These are phyloP conservation scores for Pythium brachiatum DNA, from an alignment of 352 stramenopile species.

Conservation along the genomic window DNA sequence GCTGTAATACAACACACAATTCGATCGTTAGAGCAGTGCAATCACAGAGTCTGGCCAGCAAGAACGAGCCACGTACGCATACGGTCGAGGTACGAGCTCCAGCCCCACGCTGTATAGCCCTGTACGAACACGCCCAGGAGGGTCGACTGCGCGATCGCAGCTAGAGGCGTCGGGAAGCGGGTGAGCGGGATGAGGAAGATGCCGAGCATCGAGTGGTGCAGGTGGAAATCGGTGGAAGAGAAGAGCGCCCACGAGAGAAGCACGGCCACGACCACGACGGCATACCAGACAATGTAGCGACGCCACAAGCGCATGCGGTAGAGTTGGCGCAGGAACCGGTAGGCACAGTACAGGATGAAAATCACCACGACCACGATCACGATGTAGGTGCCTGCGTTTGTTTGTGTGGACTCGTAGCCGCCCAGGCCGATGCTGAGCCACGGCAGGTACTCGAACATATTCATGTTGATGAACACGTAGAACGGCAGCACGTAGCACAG, in stretches of 20 bases:
- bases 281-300: constrained; percentile 37
- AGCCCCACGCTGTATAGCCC: constrained; percentile 75
- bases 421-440: constrained; percentile 76
- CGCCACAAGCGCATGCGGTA: constrained; percentile 43
- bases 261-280: constrained; percentile 26
- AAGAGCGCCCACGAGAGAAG: constrained; percentile 61
- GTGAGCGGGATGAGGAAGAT: constrained; percentile 66
- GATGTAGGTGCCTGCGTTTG: constrained; percentile 62
- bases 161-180: constrained; percentile 53
- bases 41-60: neutral
- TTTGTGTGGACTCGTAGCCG: constrained; percentile 44
- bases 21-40: neutral
- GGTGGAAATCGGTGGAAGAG: constrained; percentile 55
- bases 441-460: constrained; percentile 63
- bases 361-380: constrained; percentile 40
- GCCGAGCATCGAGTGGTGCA: constrained; percentile 77
- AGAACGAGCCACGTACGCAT: constrained; percentile 42
- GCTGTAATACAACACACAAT: constrained; percentile 31
- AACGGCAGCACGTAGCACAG: constrained; percentile 67
- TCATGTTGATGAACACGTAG: constrained; percentile 74
- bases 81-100: constrained; percentile 59
- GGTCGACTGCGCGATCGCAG: constrained; percentile 48
- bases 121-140: constrained; percentile 66
- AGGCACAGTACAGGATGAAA: constrained; percentile 30
- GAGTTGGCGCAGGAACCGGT: constrained; percentile 42